These are phyloP conservation scores for Calcarisporium arbuscula DNA, from an alignment of 2,329 filamentous ascomycete genomes.

Conservation along the genomic window DNA sequence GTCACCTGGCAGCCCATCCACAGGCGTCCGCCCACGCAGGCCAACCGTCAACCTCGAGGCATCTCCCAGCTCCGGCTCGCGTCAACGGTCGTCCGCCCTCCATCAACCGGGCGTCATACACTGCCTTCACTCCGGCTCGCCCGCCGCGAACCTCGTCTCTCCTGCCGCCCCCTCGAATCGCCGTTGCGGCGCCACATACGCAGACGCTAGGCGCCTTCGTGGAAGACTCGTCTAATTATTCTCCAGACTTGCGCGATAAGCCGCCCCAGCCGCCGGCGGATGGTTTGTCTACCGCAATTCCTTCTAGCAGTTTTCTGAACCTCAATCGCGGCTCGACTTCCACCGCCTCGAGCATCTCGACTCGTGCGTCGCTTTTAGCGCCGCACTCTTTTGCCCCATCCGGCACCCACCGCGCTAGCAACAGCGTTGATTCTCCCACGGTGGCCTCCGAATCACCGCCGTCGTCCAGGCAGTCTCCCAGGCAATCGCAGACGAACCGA, in stretches of 20 bases:
- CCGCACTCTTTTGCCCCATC: constrained; percentile 24
- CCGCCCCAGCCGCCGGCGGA: constrained; percentile 12
- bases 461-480: constrained; percentile 23
- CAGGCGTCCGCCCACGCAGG: background rate
- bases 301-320: constrained; percentile 37
- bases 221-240: no score
- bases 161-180: constrained; percentile 30
- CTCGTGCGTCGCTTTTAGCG: constrained; percentile 31
- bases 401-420: constrained; percentile 29
- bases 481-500: constrained; percentile 31
- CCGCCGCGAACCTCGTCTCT: constrained; percentile 38
- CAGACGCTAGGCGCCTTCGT: no score
- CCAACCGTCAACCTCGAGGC: constrained; percentile 4
- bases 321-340: constrained; percentile 44
- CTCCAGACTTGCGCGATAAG: no score
- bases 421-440: constrained; percentile 37
- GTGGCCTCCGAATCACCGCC: constrained; percentile 22
- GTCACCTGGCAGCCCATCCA: constrained; percentile 1
- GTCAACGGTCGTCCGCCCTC: constrained; percentile 3
- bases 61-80: constrained; percentile 5
- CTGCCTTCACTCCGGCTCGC: constrained; percentile 23
- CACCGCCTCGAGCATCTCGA: constrained; percentile 41
- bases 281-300: constrained; percentile 20
- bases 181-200: constrained; percentile 10
- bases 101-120: constrained; percentile 15